Conservation (phyloP, 345 rosid species). For the Moricandia moricandioides region DNA sequence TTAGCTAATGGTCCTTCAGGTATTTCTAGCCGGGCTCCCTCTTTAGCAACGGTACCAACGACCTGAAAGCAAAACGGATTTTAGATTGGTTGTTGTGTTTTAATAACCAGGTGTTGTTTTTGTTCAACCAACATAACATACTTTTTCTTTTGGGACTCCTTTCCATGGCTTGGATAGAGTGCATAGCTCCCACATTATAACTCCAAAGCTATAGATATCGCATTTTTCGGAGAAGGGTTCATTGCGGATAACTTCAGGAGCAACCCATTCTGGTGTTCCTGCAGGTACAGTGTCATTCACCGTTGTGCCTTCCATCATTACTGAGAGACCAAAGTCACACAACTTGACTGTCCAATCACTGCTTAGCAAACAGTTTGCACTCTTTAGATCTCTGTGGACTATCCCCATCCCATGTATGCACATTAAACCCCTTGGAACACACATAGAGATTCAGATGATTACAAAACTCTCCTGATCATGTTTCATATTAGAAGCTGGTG, state of each 20-base stretch:
- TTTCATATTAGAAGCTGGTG: background rate
- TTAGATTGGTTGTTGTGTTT: slow-evolving; percentile 1
- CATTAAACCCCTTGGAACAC: slow-evolving; percentile 79
- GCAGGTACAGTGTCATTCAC: slow-evolving; percentile 60
- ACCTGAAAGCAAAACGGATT: slow-evolving; percentile 52
- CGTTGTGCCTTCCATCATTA: slow-evolving; percentile 49
- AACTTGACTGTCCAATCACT: slow-evolving; percentile 72
- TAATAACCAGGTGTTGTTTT: slow-evolving; percentile 2
- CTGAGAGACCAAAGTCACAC: slow-evolving; percentile 91
- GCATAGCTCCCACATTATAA: slow-evolving; percentile 93
- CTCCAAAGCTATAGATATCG: slow-evolving; percentile 94
- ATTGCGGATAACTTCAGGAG: slow-evolving; percentile 81
- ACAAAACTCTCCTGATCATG: background rate
- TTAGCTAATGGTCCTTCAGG: slow-evolving; percentile 74
- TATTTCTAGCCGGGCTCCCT: slow-evolving; percentile 68
- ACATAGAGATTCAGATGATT: background rate
- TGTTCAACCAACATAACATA: slow-evolving; percentile 38
- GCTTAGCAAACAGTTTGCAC: slow-evolving; percentile 71
- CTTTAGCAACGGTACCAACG: slow-evolving; percentile 64
- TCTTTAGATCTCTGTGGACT: slow-evolving; percentile 76
- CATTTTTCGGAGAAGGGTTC: slow-evolving; percentile 79
- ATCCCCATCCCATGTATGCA: slow-evolving; percentile 84
- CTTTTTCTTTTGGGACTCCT: slow-evolving; percentile 68
- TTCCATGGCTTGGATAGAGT: slow-evolving; percentile 85
- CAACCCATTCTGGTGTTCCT: slow-evolving; percentile 95